These are phyloP conservation scores for Clonostachys chloroleuca DNA, from an alignment of 2,329 filamentous ascomycete genomes.

Conservation along the genomic window DNA sequence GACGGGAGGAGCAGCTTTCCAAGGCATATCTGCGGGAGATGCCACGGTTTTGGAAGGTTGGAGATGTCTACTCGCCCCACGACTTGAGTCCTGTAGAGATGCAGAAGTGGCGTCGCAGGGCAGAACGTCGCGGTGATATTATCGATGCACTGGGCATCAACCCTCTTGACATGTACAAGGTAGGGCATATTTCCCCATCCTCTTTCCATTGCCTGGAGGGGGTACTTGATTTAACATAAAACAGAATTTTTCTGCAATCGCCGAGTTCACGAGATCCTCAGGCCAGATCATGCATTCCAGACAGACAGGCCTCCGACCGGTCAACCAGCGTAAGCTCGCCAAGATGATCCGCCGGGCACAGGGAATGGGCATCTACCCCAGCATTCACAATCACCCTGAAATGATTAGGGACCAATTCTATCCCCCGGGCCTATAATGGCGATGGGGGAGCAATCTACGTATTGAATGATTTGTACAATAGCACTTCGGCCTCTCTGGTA, in stretches of 20 bases:
- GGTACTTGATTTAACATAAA: background rate
- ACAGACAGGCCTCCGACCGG: slow-evolving; percentile 74
- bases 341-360: slow-evolving; percentile 88
- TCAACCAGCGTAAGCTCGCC: slow-evolving; percentile 89
- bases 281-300: slow-evolving; percentile 78
- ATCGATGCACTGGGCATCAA: slow-evolving; percentile 78
- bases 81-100: slow-evolving; percentile 77
- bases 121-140: slow-evolving; percentile 61
- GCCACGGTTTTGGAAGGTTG: slow-evolving; percentile 66
- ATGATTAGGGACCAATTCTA: slow-evolving; percentile 50
- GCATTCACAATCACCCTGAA: slow-evolving; percentile 84
- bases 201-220: background rate
- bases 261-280: slow-evolving; percentile 80
- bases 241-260: slow-evolving; percentile 92
- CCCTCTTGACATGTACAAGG: slow-evolving; percentile 83
- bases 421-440: background rate
- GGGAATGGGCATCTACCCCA: slow-evolving; percentile 88
- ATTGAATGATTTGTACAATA: slow-evolving; percentile 24
- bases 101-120: slow-evolving; percentile 68
- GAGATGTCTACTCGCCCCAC: slow-evolving; percentile 88
- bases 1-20: slow-evolving; percentile 31
- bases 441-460: slow-evolving; percentile 1
- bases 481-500: slow-evolving; percentile 15
- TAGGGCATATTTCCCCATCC: slow-evolving; percentile 30
- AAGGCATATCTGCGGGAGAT: slow-evolving; percentile 58